Evolutionary conservation across 441 rosid genomes (phyloP), one percentile per base, ranked within the genome.

Genomic region (Euphorbia celastroides): DNA sequence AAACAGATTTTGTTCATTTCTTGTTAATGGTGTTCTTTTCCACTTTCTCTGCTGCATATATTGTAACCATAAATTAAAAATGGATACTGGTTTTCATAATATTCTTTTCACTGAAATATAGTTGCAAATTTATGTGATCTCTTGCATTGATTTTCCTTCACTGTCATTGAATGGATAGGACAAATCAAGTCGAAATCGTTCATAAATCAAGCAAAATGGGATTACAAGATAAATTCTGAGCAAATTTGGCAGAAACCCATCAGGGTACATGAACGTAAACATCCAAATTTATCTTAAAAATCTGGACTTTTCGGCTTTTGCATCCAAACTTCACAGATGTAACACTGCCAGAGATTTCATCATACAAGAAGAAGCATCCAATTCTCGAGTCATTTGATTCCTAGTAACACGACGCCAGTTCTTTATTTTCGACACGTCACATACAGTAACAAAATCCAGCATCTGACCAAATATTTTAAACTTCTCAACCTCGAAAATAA

Each of bases 391-490:
- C 86, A 88, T 77, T 36, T 80, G 86, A 72, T 79, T 91, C 83
- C 89, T 85, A n/a, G 96, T 82, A 71, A 89, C 72, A 74, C 89
- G 97, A 70, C 82, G 82, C 99, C 97, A 94, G 50, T 78, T 80
- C 51, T 72, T 71, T 66, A 75, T 77, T 50, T 57, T 84, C 0
- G 89, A 83, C 54, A 79, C 70, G n/a, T 86, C 79, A 60, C 90
- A 89, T 11, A 80, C 77, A 10, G 97, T 94, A 67, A 81, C 72
- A 81, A 94, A 94, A 69, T 87, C 86, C 80, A 94, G 65, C 38
- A 86, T 85, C 73, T 91, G 94, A 54, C 99, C 97, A 72, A 94
- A 91, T 70, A 94, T 94, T 79, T 94, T 94, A 81, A 91, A 91
- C 97, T 89, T 91, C 79, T 94, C 99, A 52, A 91, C 86, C 64